Conservation (phyloP, 1,284 basidiomycete genomes). For the Moesziomyces sp. region DNA sequence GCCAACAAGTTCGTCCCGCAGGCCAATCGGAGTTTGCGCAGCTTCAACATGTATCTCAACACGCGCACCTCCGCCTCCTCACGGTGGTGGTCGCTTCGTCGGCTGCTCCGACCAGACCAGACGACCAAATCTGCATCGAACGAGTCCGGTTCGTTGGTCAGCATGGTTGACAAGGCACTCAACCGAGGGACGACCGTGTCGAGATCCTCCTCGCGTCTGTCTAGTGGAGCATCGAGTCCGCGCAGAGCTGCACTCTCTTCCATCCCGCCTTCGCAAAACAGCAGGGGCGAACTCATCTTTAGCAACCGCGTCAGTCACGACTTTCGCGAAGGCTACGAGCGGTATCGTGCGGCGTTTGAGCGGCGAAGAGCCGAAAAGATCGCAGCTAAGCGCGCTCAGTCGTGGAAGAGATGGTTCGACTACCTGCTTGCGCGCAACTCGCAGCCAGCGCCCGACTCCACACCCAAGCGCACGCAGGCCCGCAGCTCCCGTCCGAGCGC, state of each 20-base stretch:
- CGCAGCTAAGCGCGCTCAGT: slow-evolving; percentile 42
- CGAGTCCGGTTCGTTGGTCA: background rate
- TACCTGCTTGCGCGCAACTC: slow-evolving; percentile 15
- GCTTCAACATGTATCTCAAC: slow-evolving; percentile 96
- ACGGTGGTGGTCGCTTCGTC: slow-evolving; percentile 10
- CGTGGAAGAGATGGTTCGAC: slow-evolving; percentile 47
- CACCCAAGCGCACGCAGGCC: background rate
- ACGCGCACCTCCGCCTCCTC: slow-evolving; percentile 79
- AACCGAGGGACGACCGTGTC: background rate
- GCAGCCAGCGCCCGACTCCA: background rate
- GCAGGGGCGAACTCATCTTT: slow-evolving; percentile 95
- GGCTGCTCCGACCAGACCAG: slow-evolving; percentile 2
- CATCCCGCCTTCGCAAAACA: slow-evolving; percentile 88
- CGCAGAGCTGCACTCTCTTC: slow-evolving; percentile 72
- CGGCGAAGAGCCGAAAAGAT: slow-evolving; percentile 76
- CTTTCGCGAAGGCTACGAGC: slow-evolving; percentile 92
- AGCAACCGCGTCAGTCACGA: slow-evolving; percentile 82
- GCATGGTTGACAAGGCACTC: background rate
- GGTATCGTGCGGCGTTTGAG: slow-evolving; percentile 91
- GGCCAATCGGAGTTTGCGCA: slow-evolving; percentile 88
- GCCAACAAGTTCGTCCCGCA: slow-evolving; percentile 98
- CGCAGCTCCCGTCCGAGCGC: background rate
- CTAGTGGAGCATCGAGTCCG: slow-evolving; percentile 2
- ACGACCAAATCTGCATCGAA: background rate
- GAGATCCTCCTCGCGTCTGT: background rate